Conservation (phyloP, 75 land plant genomes). For the Picea glauca region DNA sequence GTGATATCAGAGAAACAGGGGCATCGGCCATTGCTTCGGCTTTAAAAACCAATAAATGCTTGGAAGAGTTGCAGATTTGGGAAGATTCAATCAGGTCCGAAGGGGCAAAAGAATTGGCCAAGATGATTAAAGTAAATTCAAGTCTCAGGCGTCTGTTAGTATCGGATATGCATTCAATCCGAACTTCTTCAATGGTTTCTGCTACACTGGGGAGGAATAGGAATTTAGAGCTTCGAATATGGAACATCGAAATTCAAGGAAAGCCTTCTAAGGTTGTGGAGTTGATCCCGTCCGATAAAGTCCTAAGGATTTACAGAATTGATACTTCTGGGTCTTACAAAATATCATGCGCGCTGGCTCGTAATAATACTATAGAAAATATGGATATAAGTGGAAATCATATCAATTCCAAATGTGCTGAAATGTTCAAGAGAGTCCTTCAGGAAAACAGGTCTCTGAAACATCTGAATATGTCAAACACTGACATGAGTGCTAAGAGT, state of each 20-base stretch:
- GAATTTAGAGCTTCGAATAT: conserved; percentile 47
- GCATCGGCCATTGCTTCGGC: conserved; percentile 38
- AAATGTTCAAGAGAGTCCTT: conserved; percentile 42
- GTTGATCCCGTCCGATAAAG: conserved; percentile 39
- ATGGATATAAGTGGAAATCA: conserved; percentile 58
- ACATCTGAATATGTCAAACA: conserved; percentile 43
- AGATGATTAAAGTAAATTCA: no score
- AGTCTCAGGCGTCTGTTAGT: no score
- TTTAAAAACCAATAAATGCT: conserved; percentile 33
- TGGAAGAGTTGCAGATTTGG: no score
- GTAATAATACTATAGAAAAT: conserved; percentile 39
- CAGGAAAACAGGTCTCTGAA: no score
- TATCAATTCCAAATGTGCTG: conserved; percentile 57
- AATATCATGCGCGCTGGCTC: conserved; percentile 42
- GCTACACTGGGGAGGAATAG: conserved; percentile 52
- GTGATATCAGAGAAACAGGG: conserved; percentile 29
- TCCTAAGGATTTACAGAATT: conserved; percentile 40
- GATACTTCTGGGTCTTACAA: conserved; percentile 40
- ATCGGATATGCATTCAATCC: no score
- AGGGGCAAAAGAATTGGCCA: no score
- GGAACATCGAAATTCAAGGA: conserved; percentile 28
- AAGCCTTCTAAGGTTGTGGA: conserved; percentile 51
- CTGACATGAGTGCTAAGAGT: conserved; percentile 42
- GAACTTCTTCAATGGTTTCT: no score
- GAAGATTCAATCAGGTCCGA: no score